Conservation (phyloP, 1,139 yeast species). For the Spathaspora sp. region DNA sequence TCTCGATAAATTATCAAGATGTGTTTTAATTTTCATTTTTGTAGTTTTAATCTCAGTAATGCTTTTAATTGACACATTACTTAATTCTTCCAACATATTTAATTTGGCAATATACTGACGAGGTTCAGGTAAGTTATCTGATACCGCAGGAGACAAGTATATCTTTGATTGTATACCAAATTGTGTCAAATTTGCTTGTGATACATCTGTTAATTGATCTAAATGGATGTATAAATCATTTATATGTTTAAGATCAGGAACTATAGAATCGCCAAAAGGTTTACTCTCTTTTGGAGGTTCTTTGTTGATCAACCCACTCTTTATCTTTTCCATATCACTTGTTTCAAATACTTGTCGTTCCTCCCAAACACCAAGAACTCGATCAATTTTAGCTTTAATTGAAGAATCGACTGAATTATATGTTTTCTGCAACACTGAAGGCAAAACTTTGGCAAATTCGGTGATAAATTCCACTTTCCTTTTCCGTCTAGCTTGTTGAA, state of each 20-base stretch:
- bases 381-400: conserved; percentile 54
- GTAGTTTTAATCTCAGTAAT: conserved; percentile 39
- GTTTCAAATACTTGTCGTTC: conserved; percentile 59
- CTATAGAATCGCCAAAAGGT: conserved; percentile 17
- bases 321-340: conserved; percentile 44
- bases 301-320: conserved; percentile 27
- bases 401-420: conserved; percentile 36
- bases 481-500: conserved; percentile 75
- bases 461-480: conserved; percentile 57
- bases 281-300: conserved; percentile 14
- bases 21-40: conserved; percentile 39
- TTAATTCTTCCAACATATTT: conserved; percentile 42
- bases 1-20: conserved; percentile 42
- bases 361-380: conserved; percentile 75
- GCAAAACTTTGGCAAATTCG: conserved; percentile 55
- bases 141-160: conserved; percentile 43
- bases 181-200: conserved; percentile 41
- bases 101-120: conserved; percentile 47
- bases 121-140: conserved; percentile 54
- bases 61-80: conserved; percentile 34
- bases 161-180: conserved; percentile 44
- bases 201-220: conserved; percentile 28
- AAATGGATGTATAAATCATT: conserved; percentile 33
- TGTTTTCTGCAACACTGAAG: conserved; percentile 31
- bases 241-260: conserved; percentile 40